Base-by-base conservation (phyloP, 495 filamentous ascomycete species). In the Neurospora intermedia region DNA sequence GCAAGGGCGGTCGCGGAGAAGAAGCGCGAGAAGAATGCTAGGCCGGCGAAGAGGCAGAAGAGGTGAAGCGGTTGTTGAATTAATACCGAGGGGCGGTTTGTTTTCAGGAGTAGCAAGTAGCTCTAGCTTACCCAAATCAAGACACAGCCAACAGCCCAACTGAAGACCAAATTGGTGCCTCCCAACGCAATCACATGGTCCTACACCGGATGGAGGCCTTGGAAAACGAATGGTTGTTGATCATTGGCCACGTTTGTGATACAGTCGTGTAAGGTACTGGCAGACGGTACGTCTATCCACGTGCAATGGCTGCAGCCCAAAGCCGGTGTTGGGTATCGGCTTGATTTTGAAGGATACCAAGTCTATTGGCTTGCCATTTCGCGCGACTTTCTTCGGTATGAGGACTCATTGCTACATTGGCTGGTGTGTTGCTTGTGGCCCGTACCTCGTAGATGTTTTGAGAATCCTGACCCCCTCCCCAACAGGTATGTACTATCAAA, bases 21-120 rank as follows among this genome's bases (percentile, higher is more conserved):
- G 83, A 87, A 89, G 77, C 91, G 83, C 78, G 91, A 92, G 80
- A 99, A 98, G 89, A 98, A 97, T 78, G 94, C 91, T 1, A 84
- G 95, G 80, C 94, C 94, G n/a, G 80, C 86, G 70, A 92, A 87
- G 82, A 93, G 89, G 86, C 81, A 81, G 72, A 85, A 83, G 77
- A 78, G 80, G 77, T 78, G 72, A 77, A 59, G 27, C 31, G 54
- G 43, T 59, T 27, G 38, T 66, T 66, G 59, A 39, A 23, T 35
- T 66, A 35, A 66, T 66, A 66, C 54, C 54, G 35, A 18, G 27
- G 54, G 54, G 16, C 27, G 54, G 23, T 27, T 35, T 62, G 23
- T 35, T 62, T 62, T 35, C 13, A 62, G 27, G 6, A 62, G 54
- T 23, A 62, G 27, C 27, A 35, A 66, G 27, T 66, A 66, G 27